Evolutionary conservation across 164 flowering plant species (phyloP).

Genomic region (Stephania yunnanensis): DNA sequence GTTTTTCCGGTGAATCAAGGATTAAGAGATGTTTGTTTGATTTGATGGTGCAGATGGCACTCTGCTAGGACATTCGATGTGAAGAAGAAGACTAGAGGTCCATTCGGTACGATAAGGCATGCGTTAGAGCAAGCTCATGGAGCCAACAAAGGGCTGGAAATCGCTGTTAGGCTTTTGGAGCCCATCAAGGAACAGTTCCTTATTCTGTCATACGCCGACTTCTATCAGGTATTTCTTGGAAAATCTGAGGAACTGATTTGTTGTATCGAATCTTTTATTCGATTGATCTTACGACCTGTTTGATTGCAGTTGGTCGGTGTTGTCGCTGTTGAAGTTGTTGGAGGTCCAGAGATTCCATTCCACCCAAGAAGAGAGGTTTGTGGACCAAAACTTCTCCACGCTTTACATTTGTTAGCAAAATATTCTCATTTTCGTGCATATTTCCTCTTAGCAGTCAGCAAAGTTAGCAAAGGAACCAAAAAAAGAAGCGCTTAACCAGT

Average conservation of each 20-base stretch:
- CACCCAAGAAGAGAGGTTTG: conserved; percentile 76
- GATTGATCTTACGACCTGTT: too few species aligned
- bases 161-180: conserved; percentile 70
- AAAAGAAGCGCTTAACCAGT: too few species aligned
- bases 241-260: too few species aligned
- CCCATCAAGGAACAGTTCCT: too few species aligned
- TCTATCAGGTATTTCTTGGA: too few species aligned
- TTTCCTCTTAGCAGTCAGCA: too few species aligned
- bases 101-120: conserved; percentile 82
- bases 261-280: too few species aligned
- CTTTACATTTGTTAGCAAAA: too few species aligned
- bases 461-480: too few species aligned
- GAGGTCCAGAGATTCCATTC: conserved; percentile 92
- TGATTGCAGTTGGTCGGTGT: too few species aligned
- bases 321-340: conserved; percentile 81
- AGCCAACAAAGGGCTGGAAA: conserved; percentile 79
- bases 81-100: conserved; percentile 76
- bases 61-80: conserved; percentile 88
- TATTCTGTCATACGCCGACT: conserved; percentile 52
- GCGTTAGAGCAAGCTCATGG: conserved; percentile 54
- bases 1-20: too few species aligned
- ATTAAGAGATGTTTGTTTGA: background rate
- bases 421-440: too few species aligned
- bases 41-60: conserved; percentile 64
- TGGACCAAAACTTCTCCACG: conserved; percentile 15